A percentile compares a stretch with the other conserved stretches of the same genome.
phyloP scores from a whole-genome alignment of 441 rosid genomes.

The Breynia disticha region DNA sequence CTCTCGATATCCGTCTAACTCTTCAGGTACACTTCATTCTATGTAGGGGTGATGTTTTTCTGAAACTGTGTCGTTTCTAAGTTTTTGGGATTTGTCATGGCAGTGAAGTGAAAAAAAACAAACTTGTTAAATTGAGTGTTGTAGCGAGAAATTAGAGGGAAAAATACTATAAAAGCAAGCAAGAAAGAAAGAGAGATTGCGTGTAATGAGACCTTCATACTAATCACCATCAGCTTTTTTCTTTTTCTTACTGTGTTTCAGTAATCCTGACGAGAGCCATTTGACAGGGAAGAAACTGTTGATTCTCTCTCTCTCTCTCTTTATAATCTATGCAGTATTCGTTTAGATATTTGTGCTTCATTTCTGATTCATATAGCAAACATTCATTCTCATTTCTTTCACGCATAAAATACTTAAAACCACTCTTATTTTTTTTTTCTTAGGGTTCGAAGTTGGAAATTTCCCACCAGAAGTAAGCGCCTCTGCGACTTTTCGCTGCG shows the following conservation, averaged over 20 bases:
- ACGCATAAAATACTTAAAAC: too few species aligned
- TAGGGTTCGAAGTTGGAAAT: constrained; percentile 78
- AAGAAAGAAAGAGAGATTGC: constrained; percentile 21
- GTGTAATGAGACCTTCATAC: constrained; percentile 20
- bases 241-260: constrained; percentile 26
- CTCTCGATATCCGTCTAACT: constrained; percentile 36
- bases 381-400: constrained; percentile 7
- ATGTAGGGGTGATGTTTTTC: too few species aligned
- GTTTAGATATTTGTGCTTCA: constrained; percentile 27
- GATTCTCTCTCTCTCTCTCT: constrained; percentile 2
- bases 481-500: constrained; percentile 65
- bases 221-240: constrained; percentile 17
- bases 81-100: background rate
- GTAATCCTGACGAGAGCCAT: constrained; percentile 35
- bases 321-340: constrained; percentile 8
- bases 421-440: too few species aligned
- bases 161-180: constrained; percentile 12
- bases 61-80: too few species aligned
- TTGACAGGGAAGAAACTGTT: constrained; percentile 44
- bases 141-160: constrained; percentile 10
- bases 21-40: constrained; percentile 28
- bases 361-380: constrained; percentile 13
- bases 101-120: constrained; percentile 4
- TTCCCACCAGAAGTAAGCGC: constrained; percentile 65
- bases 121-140: constrained; percentile 15